Conservation (phyloP, 1,139 yeast genomes). For the Suhomyces kunorum region DNA sequence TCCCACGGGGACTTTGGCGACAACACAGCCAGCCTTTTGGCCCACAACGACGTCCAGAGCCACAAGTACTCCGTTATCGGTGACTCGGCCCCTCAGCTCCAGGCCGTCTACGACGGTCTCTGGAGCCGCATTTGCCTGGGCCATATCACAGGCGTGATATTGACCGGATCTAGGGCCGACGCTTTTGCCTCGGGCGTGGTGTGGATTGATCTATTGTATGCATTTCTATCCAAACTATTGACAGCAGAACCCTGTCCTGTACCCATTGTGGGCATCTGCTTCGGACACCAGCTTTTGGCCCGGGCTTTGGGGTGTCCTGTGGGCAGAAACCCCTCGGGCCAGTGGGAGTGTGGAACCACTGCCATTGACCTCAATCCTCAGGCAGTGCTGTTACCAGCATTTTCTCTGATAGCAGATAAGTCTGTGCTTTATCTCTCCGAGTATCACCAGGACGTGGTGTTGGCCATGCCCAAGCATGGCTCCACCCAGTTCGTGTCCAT, state of each 20-base stretch:
- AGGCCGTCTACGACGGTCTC: constrained; percentile 21
- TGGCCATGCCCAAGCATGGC: constrained; percentile 33
- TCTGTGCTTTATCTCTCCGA: constrained; percentile 27
- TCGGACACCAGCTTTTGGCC: constrained; percentile 82
- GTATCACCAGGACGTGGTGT: constrained; percentile 68
- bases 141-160: constrained; percentile 46
- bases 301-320: constrained; percentile 64
- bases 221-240: constrained; percentile 34
- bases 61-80: constrained; percentile 45
- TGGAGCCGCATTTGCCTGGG: constrained; percentile 30
- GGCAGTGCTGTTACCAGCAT: constrained; percentile 17
- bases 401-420: constrained; percentile 31
- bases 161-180: constrained; percentile 69
- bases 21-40: constrained; percentile 29
- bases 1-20: constrained; percentile 57
- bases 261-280: constrained; percentile 71
- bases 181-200: constrained; percentile 48
- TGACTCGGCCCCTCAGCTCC: constrained; percentile 10
- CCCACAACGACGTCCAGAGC: constrained; percentile 15
- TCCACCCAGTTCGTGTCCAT: constrained; percentile 35
- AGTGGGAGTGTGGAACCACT: constrained; percentile 75
- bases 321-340: constrained; percentile 51
- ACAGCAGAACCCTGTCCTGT: constrained; percentile 17
- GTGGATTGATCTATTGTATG: constrained; percentile 56
- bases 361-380: constrained; percentile 47